These are phyloP conservation scores for Ascoidea asiatica DNA, from an alignment of 805 yeast genomes.

Conservation along the genomic window DNA sequence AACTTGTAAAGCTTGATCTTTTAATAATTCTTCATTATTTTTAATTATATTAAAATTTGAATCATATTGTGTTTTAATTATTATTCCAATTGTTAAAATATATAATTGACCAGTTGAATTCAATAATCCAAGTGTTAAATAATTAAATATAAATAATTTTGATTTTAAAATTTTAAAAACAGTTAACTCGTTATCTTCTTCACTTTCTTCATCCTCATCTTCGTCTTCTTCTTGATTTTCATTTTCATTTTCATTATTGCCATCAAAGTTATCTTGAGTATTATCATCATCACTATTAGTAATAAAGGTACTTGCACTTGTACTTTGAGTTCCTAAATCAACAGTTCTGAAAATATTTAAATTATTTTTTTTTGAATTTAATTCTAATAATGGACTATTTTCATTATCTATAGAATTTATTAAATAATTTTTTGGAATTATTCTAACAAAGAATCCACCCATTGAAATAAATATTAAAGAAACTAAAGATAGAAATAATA, in stretches of 20 bases:
- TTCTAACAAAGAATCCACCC: slow-evolving; percentile 31
- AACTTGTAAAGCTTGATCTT: slow-evolving; percentile 7
- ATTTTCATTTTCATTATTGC: background rate
- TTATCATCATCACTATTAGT: slow-evolving; percentile 3
- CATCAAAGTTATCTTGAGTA: background rate
- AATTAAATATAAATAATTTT: slow-evolving; percentile 4
- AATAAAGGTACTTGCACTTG: too few relatives aligned
- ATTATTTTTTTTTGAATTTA: background rate
- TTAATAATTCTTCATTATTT: slow-evolving; percentile 1
- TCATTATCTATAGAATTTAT: too few relatives aligned
- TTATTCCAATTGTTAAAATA: slow-evolving; percentile 60
- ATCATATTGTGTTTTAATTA: slow-evolving; percentile 38
- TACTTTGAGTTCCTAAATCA: background rate
- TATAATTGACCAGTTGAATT: slow-evolving; percentile 46
- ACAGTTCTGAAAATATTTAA: slow-evolving; percentile 1
- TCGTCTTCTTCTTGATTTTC: background rate
- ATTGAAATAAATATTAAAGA: slow-evolving; percentile 33
- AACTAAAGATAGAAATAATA: slow-evolving; percentile 38
- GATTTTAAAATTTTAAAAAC: slow-evolving; percentile 6
- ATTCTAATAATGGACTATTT: too few relatives aligned
- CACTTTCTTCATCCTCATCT: background rate
- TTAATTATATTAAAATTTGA: slow-evolving; percentile 7
- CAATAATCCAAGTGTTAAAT: slow-evolving; percentile 3
- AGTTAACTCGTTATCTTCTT: background rate
- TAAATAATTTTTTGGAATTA: too few relatives aligned